Base-by-base conservation (phyloP, 495 filamentous ascomycete genomes). In the Penicillium angulare region DNA sequence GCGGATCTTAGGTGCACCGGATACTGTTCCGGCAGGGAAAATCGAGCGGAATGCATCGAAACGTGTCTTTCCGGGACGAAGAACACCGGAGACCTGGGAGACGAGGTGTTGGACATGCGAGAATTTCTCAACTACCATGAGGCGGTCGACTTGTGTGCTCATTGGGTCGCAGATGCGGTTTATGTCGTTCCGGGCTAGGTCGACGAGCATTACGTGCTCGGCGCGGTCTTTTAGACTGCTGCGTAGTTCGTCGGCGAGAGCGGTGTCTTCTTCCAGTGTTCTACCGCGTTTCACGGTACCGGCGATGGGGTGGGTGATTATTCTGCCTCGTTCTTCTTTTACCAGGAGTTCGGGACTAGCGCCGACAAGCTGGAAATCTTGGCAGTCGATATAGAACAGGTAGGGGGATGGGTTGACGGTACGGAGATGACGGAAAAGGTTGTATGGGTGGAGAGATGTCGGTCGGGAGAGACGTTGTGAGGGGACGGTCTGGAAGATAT, bases 121-220 rank as follows among this genome's bases (percentile, higher is more conserved):
- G 75, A 98, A 98, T 47, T 86, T 85, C 71, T 98, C 90, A 41
- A 98, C 92, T 2, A 91, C 87, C 93, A 97, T 97, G 42, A 98
- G 74, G 3, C 87, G 79, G 69, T 98, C 93, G 7, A 97, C 92
- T 38, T 85, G 82, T 7, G 91, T 95, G 10, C 89, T 88, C 10
- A 81, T 74, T 2, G 93, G 93, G 68, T 97, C 92, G 72, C 92
- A 96, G 12, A 98, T 88, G 9, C 93, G 86, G 70, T 97, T 98
- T 48, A 98, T 80, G 64, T 98, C 93, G 74, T 98, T 98, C 42
- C 93, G 83, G 5, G 93, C 93, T 16, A 98, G 77, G 64, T 98
- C 93, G n/a, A 98, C 93, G 34, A 98, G 78, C 93, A 98, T 98
- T 60, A 98, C 93, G 72, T 97, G 93, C 71, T 97, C 93, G 36